Evolutionary conservation across 2,329 filamentous ascomycete species (phyloP).

Genomic region (Pseudocercospora fuligena): DNA sequence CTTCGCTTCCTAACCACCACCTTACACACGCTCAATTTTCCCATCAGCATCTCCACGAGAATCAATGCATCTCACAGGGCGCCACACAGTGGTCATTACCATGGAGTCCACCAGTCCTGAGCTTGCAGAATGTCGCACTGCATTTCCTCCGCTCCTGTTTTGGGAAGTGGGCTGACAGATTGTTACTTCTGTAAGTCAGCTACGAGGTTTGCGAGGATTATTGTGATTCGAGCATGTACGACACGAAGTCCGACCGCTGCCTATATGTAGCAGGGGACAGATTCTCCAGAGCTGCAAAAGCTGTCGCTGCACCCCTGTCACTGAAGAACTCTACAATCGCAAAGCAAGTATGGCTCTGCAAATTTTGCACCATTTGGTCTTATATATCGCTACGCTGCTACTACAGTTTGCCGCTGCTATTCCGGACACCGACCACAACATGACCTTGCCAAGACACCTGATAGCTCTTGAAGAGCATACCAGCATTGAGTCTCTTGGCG

Average conservation of each 20-base stretch:
- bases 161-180: no score
- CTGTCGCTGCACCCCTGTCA: no score
- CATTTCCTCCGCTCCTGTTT: no score
- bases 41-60: background rate
- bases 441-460: conserved; percentile 7
- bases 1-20: background rate
- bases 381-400: background rate
- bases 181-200: no score
- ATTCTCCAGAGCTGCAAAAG: no score
- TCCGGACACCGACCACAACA: background rate
- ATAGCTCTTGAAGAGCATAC: conserved; percentile 38
- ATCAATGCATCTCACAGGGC: background rate
- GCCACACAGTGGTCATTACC: background rate
- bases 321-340: no score
- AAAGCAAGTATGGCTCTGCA: no score
- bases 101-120: background rate
- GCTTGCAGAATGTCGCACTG: background rate
- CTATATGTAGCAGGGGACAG: no score
- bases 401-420: background rate
- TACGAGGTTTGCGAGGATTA: no score
- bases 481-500: conserved; percentile 28
- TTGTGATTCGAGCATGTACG: no score
- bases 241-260: no score
- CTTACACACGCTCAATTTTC: background rate
- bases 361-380: no score